These are phyloP conservation scores for Nothopassalora personata DNA, from an alignment of 2,329 filamentous ascomycete species.

Conservation along the genomic window DNA sequence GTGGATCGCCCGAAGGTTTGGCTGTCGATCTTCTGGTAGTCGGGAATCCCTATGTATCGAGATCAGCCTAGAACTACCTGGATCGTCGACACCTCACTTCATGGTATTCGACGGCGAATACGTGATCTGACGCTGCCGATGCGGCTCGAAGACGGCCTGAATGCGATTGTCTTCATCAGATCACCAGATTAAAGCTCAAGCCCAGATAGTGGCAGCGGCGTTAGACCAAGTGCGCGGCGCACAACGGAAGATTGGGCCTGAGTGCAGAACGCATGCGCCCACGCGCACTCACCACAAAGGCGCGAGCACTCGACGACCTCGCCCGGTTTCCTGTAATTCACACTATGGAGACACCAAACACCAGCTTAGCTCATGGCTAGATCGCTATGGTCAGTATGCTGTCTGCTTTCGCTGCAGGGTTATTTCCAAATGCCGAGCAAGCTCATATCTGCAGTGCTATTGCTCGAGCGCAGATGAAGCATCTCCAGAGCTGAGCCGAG, in stretches of 20 bases:
- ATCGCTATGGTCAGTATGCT: neutral
- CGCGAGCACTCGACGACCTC: neutral
- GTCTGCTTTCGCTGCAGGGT: neutral
- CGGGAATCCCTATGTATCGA: constrained; percentile 3
- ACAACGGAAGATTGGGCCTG: neutral
- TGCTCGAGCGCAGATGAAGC: neutral
- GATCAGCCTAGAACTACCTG: neutral
- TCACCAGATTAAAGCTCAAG: neutral
- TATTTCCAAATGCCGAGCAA: neutral
- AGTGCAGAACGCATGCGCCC: neutral
- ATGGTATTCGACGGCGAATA: neutral
- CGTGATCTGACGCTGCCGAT: neutral
- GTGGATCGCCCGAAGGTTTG: constrained; percentile 3
- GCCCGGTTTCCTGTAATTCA: neutral
- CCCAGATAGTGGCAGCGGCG: neutral
- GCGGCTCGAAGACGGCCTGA: neutral
- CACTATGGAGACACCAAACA: neutral
- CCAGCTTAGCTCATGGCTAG: neutral
- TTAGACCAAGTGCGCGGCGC: neutral
- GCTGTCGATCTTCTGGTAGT: constrained; percentile 3
- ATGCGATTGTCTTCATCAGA: neutral
- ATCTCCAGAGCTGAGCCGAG: neutral
- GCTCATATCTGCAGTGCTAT: neutral
- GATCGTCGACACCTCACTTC: neutral
- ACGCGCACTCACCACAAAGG: neutral